Base-by-base conservation (phyloP, 1,139 yeast species). In the Keqinozyma sinolaborantium region DNA sequence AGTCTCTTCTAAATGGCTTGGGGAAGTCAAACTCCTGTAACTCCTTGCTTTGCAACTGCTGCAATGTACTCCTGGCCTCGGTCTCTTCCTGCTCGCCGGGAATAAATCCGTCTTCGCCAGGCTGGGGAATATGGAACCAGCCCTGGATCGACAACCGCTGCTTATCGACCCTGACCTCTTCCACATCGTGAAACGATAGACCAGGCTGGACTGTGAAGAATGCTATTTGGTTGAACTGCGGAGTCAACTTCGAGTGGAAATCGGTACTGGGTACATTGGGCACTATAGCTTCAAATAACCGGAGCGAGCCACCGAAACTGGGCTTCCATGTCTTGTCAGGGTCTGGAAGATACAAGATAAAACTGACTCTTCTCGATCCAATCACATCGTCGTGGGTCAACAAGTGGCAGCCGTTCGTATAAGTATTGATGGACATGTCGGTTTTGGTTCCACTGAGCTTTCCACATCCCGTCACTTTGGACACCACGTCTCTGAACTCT, bases 61-160 rank as follows among this genome's bases (percentile, higher is more conserved):
- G 86, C 39, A 90, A 68, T 0, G 96, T 84, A 27, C 90, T 79
- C 44, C 77, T 74, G 2, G 86, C 82, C 40, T 82, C 90, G 1
- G 84, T 78, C 33, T 64, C 77, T 45, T 81, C 90, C 51, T 84
- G 86, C 51, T 84, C 95, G 5, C 92, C 95, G 16, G 77, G 78
- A 26, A 79, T 72, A 49, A 58, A 90, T 0, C 97, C 97, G 24
- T 76, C 79, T 57, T 94, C 98, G 9, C 95, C 97, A 7, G 64
- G 67, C 53, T 92, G 98, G 2, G 98, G 98, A 30, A 90, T 86
- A 55, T 94, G 99, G 55, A 92, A 94, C 99, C 99, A 94, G 0
- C 99, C 99, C 51, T 92, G 96, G 39, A 94, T 86, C 1, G 96
- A 84, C 29, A 92, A 64, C 48, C 99, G 71, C 42, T 88, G 95